These are phyloP conservation scores for Scedosporium dehoogii DNA, from an alignment of 2,329 filamentous ascomycete genomes.

Conservation along the genomic window DNA sequence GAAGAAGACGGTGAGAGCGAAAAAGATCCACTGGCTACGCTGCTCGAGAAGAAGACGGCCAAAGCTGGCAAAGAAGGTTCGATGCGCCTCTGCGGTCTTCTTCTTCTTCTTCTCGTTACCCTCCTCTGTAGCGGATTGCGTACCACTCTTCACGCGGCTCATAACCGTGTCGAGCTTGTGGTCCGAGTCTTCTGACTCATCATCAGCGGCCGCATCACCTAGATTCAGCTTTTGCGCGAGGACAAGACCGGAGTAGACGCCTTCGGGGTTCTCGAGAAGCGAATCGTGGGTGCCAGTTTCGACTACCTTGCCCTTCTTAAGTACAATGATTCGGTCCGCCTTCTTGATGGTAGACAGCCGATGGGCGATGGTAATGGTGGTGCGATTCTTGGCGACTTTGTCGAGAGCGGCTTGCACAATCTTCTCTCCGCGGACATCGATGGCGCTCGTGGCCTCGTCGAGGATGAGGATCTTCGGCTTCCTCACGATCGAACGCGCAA, in stretches of 20 bases:
- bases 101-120: slow-evolving; percentile 22
- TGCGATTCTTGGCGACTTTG: slow-evolving; percentile 50
- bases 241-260: slow-evolving; percentile 60
- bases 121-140: slow-evolving; percentile 19
- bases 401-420: slow-evolving; percentile 58
- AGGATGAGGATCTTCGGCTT: slow-evolving; percentile 63
- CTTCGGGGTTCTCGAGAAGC: slow-evolving; percentile 48
- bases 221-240: slow-evolving; percentile 50
- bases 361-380: slow-evolving; percentile 67
- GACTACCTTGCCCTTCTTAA: slow-evolving; percentile 43
- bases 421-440: slow-evolving; percentile 42
- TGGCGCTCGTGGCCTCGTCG: slow-evolving; percentile 67
- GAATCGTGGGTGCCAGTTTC: slow-evolving; percentile 70
- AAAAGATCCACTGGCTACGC: slow-evolving; percentile 37
- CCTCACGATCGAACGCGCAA: slow-evolving; percentile 64
- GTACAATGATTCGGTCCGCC: slow-evolving; percentile 69
- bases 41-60: slow-evolving; percentile 49
- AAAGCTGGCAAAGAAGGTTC: slow-evolving; percentile 42
- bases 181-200: slow-evolving; percentile 16
- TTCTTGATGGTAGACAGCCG: slow-evolving; percentile 65
- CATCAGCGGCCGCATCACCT: slow-evolving; percentile 28
- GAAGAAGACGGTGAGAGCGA: slow-evolving; percentile 37
- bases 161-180: slow-evolving; percentile 23
- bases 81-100: slow-evolving; percentile 22
- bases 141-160: slow-evolving; percentile 34